Conservation (phyloP, 495 filamentous ascomycete species). For the Filosporella fistucella region DNA sequence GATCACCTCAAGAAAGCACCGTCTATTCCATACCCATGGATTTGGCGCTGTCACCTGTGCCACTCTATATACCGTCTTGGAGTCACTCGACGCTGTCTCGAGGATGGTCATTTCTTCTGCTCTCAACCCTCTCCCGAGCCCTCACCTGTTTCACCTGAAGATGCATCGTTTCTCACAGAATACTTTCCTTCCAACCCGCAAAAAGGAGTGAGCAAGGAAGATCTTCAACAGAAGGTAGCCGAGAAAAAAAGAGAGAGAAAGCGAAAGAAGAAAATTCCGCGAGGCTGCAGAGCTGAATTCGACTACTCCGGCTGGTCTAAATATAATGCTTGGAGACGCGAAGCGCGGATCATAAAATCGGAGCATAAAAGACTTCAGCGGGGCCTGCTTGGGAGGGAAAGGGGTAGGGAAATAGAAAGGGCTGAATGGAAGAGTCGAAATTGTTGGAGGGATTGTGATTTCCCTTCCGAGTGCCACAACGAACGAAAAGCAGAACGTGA, state of each 20-base stretch:
- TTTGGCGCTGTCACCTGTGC: conserved; percentile 42
- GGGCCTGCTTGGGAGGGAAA: background rate
- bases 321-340: conserved; percentile 35
- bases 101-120: conserved; percentile 40
- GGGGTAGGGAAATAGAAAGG: conserved; percentile 4
- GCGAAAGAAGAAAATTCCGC: conserved; percentile 16
- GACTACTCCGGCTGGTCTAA: conserved; percentile 37
- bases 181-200: background rate
- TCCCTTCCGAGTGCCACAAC: conserved; percentile 36
- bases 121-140: background rate
- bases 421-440: conserved; percentile 9
- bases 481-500: conserved; percentile 19
- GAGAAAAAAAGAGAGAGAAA: conserved; percentile 5
- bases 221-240: background rate
- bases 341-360: background rate
- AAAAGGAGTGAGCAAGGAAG: background rate
- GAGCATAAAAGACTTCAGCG: background rate
- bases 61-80: conserved; percentile 30
- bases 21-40: conserved; percentile 30
- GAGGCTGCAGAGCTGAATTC: conserved; percentile 31
- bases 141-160: conserved; percentile 4
- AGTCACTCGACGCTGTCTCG: conserved; percentile 40
- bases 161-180: background rate
- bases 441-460: conserved; percentile 40
- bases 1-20: conserved; percentile 17